phyloP scores from a whole-genome alignment of 2,329 filamentous ascomycete species.

The Ophiocordyceps camponoti-rufipedis region DNA sequence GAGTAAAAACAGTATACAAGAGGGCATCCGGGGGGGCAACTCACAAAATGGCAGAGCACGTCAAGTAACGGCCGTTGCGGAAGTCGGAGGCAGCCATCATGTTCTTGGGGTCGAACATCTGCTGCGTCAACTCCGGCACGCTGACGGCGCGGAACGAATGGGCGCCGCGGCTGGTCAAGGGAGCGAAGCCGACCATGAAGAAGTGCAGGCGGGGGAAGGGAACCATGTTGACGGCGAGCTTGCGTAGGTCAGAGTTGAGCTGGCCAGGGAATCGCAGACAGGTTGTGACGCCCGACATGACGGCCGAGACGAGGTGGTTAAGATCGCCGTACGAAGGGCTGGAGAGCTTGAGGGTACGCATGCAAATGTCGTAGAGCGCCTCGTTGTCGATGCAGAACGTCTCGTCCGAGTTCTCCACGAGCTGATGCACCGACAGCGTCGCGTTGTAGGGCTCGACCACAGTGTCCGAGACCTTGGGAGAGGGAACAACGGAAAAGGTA shows the following conservation, averaged over 20 bases:
- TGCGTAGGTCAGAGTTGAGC: constrained; percentile 98
- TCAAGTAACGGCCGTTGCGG: constrained; percentile 98
- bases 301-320: constrained; percentile 97
- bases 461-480: constrained; percentile 98
- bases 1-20: constrained; percentile 3
- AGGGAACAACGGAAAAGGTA: constrained; percentile 96
- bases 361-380: constrained; percentile 99
- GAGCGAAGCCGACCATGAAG: constrained; percentile 99
- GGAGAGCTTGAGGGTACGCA: constrained; percentile 96
- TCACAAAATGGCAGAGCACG: constrained; percentile 96
- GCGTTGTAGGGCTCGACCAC: constrained; percentile 99
- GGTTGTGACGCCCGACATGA: constrained; percentile 99
- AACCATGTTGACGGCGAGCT: constrained; percentile 99
- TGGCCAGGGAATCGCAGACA: constrained; percentile 98
- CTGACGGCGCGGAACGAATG: constrained; percentile 94
- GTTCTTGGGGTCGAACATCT: constrained; percentile 99
- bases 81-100: constrained; percentile 99
- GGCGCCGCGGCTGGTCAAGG: constrained; percentile 71
- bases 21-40: constrained; percentile 11
- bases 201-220: constrained; percentile 99
- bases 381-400: constrained; percentile 99
- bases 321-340: constrained; percentile 98
- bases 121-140: constrained; percentile 96
- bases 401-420: constrained; percentile 99
- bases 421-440: constrained; percentile 94